Evolutionary conservation across 2,329 filamentous ascomycete species (phyloP).

Genomic region (Xylaria sp.): DNA sequence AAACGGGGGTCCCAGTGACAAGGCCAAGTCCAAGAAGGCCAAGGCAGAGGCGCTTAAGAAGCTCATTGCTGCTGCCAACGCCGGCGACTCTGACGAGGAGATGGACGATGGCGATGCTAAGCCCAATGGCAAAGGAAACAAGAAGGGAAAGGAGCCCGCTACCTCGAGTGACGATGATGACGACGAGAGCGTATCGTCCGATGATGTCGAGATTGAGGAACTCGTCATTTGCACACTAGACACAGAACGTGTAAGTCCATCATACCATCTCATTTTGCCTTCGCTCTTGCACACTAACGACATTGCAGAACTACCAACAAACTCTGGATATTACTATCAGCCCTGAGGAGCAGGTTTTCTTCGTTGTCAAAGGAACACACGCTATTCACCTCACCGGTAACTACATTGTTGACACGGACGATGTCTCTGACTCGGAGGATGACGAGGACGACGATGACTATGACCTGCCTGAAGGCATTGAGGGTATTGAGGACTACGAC

Average conservation of each 20-base stretch:
- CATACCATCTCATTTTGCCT: constrained; percentile 2
- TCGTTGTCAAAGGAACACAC: constrained; percentile 89
- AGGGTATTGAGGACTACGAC: constrained; percentile 73
- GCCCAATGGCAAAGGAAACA: constrained; percentile 63
- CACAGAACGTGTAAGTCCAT: constrained; percentile 76
- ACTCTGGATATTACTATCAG: constrained; percentile 89
- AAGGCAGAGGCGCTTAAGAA: constrained; percentile 79
- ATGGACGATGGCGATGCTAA: constrained; percentile 67
- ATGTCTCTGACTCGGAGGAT: constrained; percentile 67
- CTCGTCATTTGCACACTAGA: constrained; percentile 96
- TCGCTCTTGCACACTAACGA: constrained; percentile 35
- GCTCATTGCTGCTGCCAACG: constrained; percentile 71
- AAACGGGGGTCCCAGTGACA: constrained; percentile 91
- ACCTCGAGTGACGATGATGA: constrained; percentile 51
- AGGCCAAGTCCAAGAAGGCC: constrained; percentile 85
- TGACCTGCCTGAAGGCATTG: constrained; percentile 79
- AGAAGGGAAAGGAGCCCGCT: constrained; percentile 75
- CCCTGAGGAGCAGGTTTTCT: constrained; percentile 89
- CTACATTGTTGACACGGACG: constrained; percentile 78
- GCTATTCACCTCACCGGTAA: constrained; percentile 93
- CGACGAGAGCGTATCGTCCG: constrained; percentile 63
- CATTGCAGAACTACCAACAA: constrained; percentile 85
- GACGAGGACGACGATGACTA: constrained; percentile 77
- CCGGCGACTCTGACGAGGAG: constrained; percentile 68
- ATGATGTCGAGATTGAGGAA: constrained; percentile 77